These are phyloP conservation scores for Davidsoniella virescens DNA, from an alignment of 2,329 filamentous ascomycete species.

Conservation along the genomic window DNA sequence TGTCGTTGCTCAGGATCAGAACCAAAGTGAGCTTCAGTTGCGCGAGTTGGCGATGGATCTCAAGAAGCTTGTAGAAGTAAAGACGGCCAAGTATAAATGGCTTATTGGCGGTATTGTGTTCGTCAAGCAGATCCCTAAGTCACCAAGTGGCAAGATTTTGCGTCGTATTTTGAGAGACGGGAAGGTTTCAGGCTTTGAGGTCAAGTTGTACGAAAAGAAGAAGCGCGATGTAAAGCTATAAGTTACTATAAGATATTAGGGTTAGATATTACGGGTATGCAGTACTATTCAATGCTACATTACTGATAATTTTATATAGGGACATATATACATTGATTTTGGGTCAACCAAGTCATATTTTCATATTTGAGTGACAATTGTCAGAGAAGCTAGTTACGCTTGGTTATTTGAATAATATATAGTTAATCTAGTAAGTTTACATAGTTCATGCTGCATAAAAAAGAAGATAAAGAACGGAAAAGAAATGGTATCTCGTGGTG, in stretches of 20 bases:
- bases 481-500: too few species aligned
- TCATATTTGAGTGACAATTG: too few species aligned
- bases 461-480: too few species aligned
- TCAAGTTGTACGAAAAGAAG: conserved; percentile 19
- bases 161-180: conserved; percentile 28
- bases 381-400: too few species aligned
- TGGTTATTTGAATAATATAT: too few species aligned
- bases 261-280: neutral
- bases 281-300: too few species aligned
- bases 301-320: too few species aligned
- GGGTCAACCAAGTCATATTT: too few species aligned
- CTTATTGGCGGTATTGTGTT: conserved; percentile 57
- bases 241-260: neutral
- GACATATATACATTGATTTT: too few species aligned
- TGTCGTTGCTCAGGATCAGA: conserved; percentile 27
- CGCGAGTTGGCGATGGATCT: conserved; percentile 36
- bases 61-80: conserved; percentile 38
- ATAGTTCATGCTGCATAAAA: too few species aligned
- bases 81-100: conserved; percentile 48
- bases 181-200: conserved; percentile 21
- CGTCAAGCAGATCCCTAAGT: conserved; percentile 54
- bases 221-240: conserved; percentile 13
- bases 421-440: too few species aligned
- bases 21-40: conserved; percentile 21
- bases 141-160: conserved; percentile 37